Percentiles rank a stretch among this genome's conserved stretches.
These are phyloP conservation scores for Pelargonium australe DNA, from an alignment of 441 rosid genomes.

Conservation along the genomic window DNA sequence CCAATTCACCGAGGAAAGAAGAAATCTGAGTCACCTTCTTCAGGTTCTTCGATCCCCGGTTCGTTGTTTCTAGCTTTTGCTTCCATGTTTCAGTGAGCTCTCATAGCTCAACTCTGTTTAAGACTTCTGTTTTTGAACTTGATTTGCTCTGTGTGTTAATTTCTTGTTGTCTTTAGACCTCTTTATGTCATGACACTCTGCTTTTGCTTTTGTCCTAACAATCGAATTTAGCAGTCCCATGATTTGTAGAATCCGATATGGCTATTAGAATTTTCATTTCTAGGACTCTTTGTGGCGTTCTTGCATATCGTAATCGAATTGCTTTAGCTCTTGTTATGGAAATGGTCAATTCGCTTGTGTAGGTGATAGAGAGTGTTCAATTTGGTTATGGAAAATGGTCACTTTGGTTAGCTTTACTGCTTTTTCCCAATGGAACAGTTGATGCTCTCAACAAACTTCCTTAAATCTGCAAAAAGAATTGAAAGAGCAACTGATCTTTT, in stretches of 20 bases:
- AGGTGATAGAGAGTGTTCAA: constrained; percentile 25
- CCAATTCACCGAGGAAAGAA: constrained; percentile 30
- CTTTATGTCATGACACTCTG: neutral
- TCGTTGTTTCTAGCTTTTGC: constrained; percentile 30
- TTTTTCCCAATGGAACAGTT: constrained; percentile 16
- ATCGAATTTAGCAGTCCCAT: neutral
- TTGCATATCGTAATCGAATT: constrained; percentile 13
- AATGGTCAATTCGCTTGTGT: constrained; percentile 28
- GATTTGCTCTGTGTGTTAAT: constrained; percentile 19
- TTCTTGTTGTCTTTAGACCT: neutral
- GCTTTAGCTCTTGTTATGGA: constrained; percentile 29
- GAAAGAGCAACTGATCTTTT: constrained; percentile 25
- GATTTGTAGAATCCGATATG: constrained; percentile 19
- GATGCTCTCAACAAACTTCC: constrained; percentile 25
- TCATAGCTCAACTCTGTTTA: constrained; percentile 27
- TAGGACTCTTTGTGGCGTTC: constrained; percentile 18
- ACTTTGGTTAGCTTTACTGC: constrained; percentile 24
- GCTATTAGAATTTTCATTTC: constrained; percentile 16
- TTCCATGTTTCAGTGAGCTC: constrained; percentile 30
- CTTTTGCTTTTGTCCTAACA: neutral
- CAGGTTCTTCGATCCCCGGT: constrained; percentile 49
- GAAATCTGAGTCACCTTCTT: constrained; percentile 39
- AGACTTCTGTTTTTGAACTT: constrained; percentile 15
- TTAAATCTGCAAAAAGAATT: constrained; percentile 39
- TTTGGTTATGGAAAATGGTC: constrained; percentile 10